Evolutionary conservation across 805 yeast species (phyloP), one percentile per base, ranked within the genome.

Genomic region (Candida argentea): DNA sequence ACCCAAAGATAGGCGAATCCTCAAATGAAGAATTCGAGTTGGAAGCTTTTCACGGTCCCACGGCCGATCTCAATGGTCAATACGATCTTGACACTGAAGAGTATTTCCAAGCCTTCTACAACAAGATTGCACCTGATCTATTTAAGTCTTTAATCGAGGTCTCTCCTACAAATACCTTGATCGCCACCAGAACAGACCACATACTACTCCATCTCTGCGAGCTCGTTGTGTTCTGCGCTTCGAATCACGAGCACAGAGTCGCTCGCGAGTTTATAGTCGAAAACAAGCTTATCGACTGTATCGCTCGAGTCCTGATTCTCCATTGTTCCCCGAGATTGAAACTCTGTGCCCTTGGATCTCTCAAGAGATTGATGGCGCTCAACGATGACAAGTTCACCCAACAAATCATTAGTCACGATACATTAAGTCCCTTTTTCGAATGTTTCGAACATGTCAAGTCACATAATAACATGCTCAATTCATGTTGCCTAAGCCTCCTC

Each of bases 401-500:
- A 16, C 67, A 70, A 36, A 63, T 87, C 28, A 61, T 80, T 11
- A 60, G 71, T 10, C 58, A 73, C 31, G 65, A 73, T 26, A 46
- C 77, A 4, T 58, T 77, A 29, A 60, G 53, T 4, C 55, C 61
- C 13, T 60, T 76, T 19, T 63, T 82, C 32, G 44, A 49, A 1
- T 56, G 73, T 27, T 59, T 81, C 35, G 52, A 57, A 14, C 65
- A 57, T 9, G 67, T 72, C 6, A 57, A 65, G 5, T 52, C 59
- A 17, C 52, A 54, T 21, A 74, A 81, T 46, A 80, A 76, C 44
- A 53, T 86, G 34, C 66, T 80, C 3, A 80, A 74, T 43, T 85
- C 95, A 0, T 69, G 87, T 5, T 69, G 89, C 37, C 58, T 85
- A 25, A 86, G 81, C 46, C 58, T 87, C 14, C 55, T 76, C 19